A percentile compares a stretch with the other conserved stretches of the same genome.
These are phyloP conservation scores for Mucor sp. DNA, from an alignment of 371 early-diverging fungal genomes.

Conservation along the genomic window DNA sequence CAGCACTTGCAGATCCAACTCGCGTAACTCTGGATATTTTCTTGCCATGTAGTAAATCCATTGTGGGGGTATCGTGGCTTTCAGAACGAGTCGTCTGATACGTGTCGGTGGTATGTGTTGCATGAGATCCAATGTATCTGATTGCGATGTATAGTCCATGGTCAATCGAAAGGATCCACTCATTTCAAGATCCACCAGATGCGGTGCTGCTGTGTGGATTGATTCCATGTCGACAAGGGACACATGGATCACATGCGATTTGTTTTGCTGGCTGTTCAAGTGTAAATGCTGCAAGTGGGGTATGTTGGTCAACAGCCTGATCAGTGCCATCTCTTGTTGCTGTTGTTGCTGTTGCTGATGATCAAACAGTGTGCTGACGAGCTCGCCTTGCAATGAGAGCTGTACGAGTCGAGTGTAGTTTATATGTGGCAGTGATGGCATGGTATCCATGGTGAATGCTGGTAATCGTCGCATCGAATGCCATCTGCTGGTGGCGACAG, in stretches of 20 bases:
- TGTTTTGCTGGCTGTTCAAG: neutral
- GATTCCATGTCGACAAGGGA: neutral
- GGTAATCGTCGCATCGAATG: neutral
- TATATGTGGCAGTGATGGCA: neutral
- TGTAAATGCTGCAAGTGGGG: neutral
- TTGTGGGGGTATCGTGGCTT: neutral
- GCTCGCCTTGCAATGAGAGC: neutral
- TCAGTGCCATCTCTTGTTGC: neutral
- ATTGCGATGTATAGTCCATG: neutral
- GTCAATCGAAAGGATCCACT: neutral
- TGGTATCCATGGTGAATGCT: neutral
- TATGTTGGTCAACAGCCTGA: neutral
- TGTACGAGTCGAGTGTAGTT: neutral
- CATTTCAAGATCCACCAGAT: neutral
- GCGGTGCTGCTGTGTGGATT: neutral
- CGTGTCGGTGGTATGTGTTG: neutral
- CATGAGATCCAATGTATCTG: neutral
- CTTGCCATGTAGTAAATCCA: conserved; percentile 12
- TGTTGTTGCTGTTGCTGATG: neutral
- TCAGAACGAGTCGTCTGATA: neutral
- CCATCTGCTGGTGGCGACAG: too few species aligned
- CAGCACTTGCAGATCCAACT: neutral
- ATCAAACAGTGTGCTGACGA: conserved; percentile 4
- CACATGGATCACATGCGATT: conserved; percentile 6
- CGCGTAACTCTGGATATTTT: conserved; percentile 7